Conservation (phyloP, 805 yeast genomes). For the Spathaspora arborariae region DNA sequence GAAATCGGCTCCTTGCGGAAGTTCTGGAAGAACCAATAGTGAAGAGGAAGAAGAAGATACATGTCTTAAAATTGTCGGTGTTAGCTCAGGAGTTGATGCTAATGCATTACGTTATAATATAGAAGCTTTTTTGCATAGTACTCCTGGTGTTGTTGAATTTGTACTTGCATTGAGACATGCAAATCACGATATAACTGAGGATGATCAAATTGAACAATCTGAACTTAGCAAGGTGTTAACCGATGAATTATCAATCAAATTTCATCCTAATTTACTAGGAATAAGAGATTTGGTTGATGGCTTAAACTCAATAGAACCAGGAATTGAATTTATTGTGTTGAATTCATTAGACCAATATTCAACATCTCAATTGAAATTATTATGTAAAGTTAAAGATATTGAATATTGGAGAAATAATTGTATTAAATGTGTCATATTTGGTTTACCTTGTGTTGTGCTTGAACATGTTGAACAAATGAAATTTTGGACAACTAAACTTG, state of each 20-base stretch:
- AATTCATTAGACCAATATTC: slow-evolving; percentile 50
- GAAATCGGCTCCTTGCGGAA: neutral
- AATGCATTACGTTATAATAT: slow-evolving; percentile 32
- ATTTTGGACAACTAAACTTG: slow-evolving; percentile 25
- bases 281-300: slow-evolving; percentile 56
- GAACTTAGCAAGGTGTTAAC: slow-evolving; percentile 5
- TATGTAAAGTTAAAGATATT: slow-evolving; percentile 70
- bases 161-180: neutral
- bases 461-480: slow-evolving; percentile 43
- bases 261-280: slow-evolving; percentile 52
- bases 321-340: slow-evolving; percentile 48
- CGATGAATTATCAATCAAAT: slow-evolving; percentile 42
- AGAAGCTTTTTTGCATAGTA: slow-evolving; percentile 34
- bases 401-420: slow-evolving; percentile 64
- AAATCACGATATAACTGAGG: neutral
- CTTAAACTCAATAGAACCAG: slow-evolving; percentile 43
- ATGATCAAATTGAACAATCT: neutral
- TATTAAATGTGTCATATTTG: slow-evolving; percentile 48
- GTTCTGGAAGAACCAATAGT: neutral
- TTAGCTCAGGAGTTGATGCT: slow-evolving; percentile 24
- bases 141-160: slow-evolving; percentile 26
- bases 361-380: slow-evolving; percentile 61
- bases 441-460: slow-evolving; percentile 57
- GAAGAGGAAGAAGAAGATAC: slow-evolving; percentile 24
- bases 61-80: slow-evolving; percentile 31